A percentile compares a stretch with the other conserved stretches of the same genome.
Evolutionary conservation across 306 rosid genomes (phyloP).

Genomic region (Senna siamea): DNA sequence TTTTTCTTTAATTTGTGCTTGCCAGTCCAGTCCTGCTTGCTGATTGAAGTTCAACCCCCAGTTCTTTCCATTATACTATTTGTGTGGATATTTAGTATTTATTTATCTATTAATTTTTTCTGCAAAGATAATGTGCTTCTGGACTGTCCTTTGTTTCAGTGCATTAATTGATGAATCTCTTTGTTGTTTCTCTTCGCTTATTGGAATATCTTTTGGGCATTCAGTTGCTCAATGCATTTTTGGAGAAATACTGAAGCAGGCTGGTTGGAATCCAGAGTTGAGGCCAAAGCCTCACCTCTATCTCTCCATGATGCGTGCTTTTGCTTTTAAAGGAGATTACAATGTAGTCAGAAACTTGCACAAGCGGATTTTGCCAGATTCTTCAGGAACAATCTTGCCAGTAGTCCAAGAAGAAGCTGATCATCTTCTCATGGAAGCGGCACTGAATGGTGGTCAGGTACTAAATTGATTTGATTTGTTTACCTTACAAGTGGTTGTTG

Average conservation of each 20-base stretch:
- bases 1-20: conserved; percentile 10
- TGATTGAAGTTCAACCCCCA: conserved; percentile 14
- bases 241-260: conserved; percentile 77
- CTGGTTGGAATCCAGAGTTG: conserved; percentile 61
- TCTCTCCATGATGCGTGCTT: conserved; percentile 83
- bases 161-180: conserved; percentile 12
- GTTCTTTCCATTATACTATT: neutral
- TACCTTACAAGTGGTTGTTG: neutral
- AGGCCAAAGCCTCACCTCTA: conserved; percentile 92
- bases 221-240: conserved; percentile 78
- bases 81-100: conserved; percentile 19
- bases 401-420: conserved; percentile 72
- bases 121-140: conserved; percentile 8
- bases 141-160: conserved; percentile 13
- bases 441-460: conserved; percentile 76
- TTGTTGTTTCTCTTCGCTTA: conserved; percentile 18
- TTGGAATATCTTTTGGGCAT: conserved; percentile 20
- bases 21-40: neutral
- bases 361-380: conserved; percentile 70
- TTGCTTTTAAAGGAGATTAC: conserved; percentile 74
- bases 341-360: conserved; percentile 56
- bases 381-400: conserved; percentile 67
- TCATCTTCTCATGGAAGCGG: conserved; percentile 92
- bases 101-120: too few species aligned
- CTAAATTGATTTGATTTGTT: neutral